Evolutionary conservation across 2,329 filamentous ascomycete species (phyloP).

Genomic region (Neonectria punicea): DNA sequence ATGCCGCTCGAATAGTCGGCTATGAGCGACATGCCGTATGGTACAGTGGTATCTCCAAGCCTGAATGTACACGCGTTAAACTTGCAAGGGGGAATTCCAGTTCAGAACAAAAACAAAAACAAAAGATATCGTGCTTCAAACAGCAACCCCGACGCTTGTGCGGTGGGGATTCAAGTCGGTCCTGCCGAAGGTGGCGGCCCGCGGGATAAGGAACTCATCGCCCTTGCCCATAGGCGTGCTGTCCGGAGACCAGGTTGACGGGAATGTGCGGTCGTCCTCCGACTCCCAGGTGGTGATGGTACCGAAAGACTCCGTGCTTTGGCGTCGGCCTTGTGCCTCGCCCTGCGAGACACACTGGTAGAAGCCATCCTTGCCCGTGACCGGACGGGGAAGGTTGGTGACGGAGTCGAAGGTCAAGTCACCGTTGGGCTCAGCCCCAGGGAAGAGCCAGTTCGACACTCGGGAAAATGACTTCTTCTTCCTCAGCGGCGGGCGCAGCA

Average conservation of each 20-base stretch:
- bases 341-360: conserved; percentile 64
- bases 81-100: conserved; percentile 30
- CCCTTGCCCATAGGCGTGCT: conserved; percentile 52
- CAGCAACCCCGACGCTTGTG: conserved; percentile 44
- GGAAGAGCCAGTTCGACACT: conserved; percentile 69
- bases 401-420: conserved; percentile 60
- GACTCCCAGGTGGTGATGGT: conserved; percentile 63
- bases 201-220: conserved; percentile 53
- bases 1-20: conserved; percentile 26
- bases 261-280: conserved; percentile 56
- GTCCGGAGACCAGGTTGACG: conserved; percentile 61
- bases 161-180: conserved; percentile 29
- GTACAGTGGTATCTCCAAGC: conserved; percentile 42
- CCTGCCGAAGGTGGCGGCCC: conserved; percentile 46
- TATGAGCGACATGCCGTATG: conserved; percentile 22
- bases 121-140: conserved; percentile 31
- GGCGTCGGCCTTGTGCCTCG: conserved; percentile 44
- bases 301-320: conserved; percentile 58
- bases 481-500: conserved; percentile 68
- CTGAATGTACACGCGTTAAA: conserved; percentile 31
- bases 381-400: conserved; percentile 65
- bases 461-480: conserved; percentile 75
- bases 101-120: conserved; percentile 28
- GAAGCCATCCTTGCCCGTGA: conserved; percentile 64
- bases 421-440: conserved; percentile 50